Evolutionary conservation across 2,329 filamentous ascomycete genomes (phyloP), one percentile per base, ranked within the genome.

Genomic region (Diaporthe caulivora): DNA sequence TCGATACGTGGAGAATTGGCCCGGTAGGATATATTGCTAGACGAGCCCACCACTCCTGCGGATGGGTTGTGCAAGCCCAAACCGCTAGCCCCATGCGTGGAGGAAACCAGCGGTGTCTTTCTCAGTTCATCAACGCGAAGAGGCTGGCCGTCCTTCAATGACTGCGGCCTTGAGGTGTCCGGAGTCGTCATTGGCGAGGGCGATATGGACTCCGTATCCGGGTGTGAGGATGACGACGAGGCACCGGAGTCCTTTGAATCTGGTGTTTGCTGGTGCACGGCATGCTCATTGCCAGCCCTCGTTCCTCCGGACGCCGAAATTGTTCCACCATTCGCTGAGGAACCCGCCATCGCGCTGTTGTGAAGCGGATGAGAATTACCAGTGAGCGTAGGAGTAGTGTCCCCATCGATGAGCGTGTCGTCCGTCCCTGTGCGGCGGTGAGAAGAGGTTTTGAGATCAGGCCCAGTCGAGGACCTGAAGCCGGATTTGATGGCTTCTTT

Each of bases 121-220:
- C 44, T 44, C 2, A 75, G 8, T 11, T 77, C 74, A 9, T 79
- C 80, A 0, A 75, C 57, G 5, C 77, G 72, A 1, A 78, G 74
- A 10, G 79, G 70, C 8, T 70, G 57, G 24, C 76, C 26, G n/a
- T 81, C 84, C 73, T 82, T 83, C 13, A 80, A 78, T 7, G 83
- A 85, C 68, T 85, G 84, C 3, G 84, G 84, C n/a, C 84, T 79
- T 7, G 84, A 85, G 9, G 82, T 85, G 64, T 84, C 83, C 5
- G 84, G 84, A 0, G 84, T 86, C 6, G 82, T 84, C 1, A 79
- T 78, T 17, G 81, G 81, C 1, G 83, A 84, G 1, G 83, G 80
- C 6, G 82, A 81, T 2, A 82, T 81, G 2, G 82, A 83, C 13
- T 79, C 79, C 47, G 85, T 84, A 68, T 83, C 84, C 9, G 65